phyloP scores from a whole-genome alignment of 179 eudicot genomes.

The Silene coronaria region DNA sequence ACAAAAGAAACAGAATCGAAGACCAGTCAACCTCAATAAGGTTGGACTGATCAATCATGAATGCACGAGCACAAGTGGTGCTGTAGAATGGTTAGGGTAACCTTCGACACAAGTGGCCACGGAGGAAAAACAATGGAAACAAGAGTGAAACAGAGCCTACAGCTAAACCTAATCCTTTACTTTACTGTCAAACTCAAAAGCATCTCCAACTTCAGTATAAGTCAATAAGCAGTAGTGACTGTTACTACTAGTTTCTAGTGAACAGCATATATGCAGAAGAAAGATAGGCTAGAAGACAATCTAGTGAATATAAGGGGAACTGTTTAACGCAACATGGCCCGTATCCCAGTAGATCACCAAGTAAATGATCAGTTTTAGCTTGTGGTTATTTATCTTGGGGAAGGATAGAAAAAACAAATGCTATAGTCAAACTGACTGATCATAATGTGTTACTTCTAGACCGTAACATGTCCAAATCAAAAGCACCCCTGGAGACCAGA shows the following conservation, averaged over 20 bases:
- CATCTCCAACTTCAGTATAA: neutral
- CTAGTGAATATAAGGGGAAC: neutral
- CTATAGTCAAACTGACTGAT: neutral
- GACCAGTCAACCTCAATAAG: too few relatives aligned
- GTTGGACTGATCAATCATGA: too few relatives aligned
- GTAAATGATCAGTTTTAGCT: neutral
- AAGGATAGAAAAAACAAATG: neutral
- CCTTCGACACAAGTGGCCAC: neutral
- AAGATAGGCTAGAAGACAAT: neutral
- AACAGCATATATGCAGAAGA: neutral
- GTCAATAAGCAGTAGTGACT: neutral
- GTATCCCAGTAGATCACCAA: neutral
- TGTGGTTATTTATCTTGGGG: neutral
- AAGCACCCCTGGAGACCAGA: neutral
- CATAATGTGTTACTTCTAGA: neutral
- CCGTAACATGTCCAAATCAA: neutral
- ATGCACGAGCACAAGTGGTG: too few relatives aligned
- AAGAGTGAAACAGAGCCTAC: neutral
- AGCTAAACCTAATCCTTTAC: neutral
- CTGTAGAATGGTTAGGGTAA: too few relatives aligned
- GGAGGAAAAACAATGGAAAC: neutral
- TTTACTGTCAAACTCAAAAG: neutral
- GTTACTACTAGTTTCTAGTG: neutral
- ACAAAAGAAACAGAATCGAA: neutral
- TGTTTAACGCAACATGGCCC: neutral